Percentiles rank a stretch among this genome's conserved stretches.
Evolutionary conservation across 805 yeast genomes (phyloP).

Genomic region (Hanseniaspora mollemarum): DNA sequence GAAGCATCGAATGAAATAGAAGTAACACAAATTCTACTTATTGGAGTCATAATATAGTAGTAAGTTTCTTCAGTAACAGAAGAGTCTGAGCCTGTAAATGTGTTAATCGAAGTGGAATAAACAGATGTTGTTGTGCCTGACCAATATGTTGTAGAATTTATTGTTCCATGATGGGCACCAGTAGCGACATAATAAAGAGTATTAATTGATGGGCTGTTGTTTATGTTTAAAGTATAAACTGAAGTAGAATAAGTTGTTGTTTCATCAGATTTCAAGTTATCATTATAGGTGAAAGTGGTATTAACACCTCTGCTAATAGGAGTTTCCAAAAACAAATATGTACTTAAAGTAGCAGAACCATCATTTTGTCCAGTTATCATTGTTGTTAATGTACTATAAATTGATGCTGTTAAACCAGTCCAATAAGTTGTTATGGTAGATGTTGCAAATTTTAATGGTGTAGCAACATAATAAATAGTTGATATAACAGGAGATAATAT

Average conservation of each 20-base stretch:
- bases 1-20: background rate
- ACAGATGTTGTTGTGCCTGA: conserved; percentile 17
- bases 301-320: conserved; percentile 7
- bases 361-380: conserved; percentile 14
- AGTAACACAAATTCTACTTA: background rate
- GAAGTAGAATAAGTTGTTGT: conserved; percentile 10
- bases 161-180: conserved; percentile 9
- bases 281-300: background rate
- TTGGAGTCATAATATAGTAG: conserved; percentile 18
- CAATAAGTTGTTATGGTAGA: conserved; percentile 3
- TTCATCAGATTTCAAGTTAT: background rate
- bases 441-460: conserved; percentile 12
- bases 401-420: conserved; percentile 15
- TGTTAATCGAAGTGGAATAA: conserved; percentile 14
- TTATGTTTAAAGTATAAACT: conserved; percentile 2
- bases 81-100: conserved; percentile 18
- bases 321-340: conserved; percentile 12
- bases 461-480: conserved; percentile 18
- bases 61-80: conserved; percentile 17
- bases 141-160: conserved; percentile 15
- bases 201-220: conserved; percentile 6
- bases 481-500: conserved; percentile 7
- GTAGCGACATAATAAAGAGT: conserved; percentile 15
- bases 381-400: background rate
- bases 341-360: conserved; percentile 5